Base-by-base conservation (phyloP, 495 filamentous ascomycete genomes). In the Filosporella fistucella region DNA sequence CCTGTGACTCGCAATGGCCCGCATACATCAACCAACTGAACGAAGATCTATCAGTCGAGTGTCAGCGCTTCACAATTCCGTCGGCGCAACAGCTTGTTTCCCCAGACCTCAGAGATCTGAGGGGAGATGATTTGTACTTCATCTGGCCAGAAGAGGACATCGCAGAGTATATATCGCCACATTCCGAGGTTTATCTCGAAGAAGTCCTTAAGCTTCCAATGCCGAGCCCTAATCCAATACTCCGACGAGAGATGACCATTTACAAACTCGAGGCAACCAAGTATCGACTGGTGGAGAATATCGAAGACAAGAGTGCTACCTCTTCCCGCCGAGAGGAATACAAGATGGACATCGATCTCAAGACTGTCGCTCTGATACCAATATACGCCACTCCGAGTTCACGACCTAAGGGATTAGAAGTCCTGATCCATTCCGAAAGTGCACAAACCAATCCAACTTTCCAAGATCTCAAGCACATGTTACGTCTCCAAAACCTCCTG, bases 1-100 rank as follows among this genome's bases (percentile, higher is more conserved):
- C 23, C 4, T 4, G 13, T 12, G 33, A 56, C 12, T 59, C 56
- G 3, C 53, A 59, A 21, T 59, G 56, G 56, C 56, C 48, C 23
- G 40, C 29, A 3, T 60, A 56, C 39, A 46, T 60, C 18, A 34
- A 38, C 13, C 48, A 60, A 32, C 45, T 60, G 22, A 44, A 50
- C 8, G 48, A 55, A 20, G 40, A 50, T 28, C 26, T 50, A 4
- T 50, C 38, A 2, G 35, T 43, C 3, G 37, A 50, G 24, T 50
- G 47, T 21, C 47, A 50, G 25, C 16, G 47, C 34, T 50, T 50
- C 39, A 42, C 29, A 21, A 33, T 39, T n/a, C 26, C 47, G 32
- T 28, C 28, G 7, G 23, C 38, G 22, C 38, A 50, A n/a, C 38
- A 22, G 35, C 20, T 50, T 24, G 43, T 50, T 20, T 14, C 17